These are phyloP conservation scores for Chrysoporthe deuterocubensis DNA, from an alignment of 2,329 filamentous ascomycete genomes.

Conservation along the genomic window DNA sequence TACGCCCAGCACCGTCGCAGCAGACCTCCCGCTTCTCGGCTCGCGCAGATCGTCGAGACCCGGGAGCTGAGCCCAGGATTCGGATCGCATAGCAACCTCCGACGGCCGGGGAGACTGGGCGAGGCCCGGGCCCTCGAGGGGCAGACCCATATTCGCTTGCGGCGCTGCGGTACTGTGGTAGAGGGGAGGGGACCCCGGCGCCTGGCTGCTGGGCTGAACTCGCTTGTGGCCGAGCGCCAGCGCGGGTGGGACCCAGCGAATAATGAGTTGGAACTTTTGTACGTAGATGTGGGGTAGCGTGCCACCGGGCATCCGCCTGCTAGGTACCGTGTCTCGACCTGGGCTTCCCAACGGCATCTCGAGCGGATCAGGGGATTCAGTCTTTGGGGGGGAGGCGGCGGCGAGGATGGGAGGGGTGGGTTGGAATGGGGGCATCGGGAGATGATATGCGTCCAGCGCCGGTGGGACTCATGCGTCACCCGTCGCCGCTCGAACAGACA, in stretches of 20 bases:
- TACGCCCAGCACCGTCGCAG: too few relatives aligned
- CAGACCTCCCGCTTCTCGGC: too few relatives aligned
- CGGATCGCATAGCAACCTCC: too few relatives aligned
- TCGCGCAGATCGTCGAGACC: too few relatives aligned
- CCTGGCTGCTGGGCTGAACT: background rate
- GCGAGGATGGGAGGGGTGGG: background rate
- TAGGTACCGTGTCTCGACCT: conserved; percentile 1
- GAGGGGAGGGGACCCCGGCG: background rate
- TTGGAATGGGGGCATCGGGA: background rate
- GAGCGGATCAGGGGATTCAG: background rate
- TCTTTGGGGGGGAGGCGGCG: background rate
- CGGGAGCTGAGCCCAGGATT: too few relatives aligned
- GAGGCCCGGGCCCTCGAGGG: too few relatives aligned
- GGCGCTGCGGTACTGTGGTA: background rate
- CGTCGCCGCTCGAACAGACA: too few relatives aligned
- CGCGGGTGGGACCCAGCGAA: background rate
- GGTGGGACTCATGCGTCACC: too few relatives aligned
- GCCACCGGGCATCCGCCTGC: background rate
- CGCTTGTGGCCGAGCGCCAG: background rate
- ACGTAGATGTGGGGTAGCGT: conserved; percentile 2
- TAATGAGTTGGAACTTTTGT: background rate
- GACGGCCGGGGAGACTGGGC: too few relatives aligned
- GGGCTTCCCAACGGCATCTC: background rate
- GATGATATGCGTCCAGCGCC: background rate
- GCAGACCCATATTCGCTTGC: background rate